Evolutionary conservation across 805 yeast genomes (phyloP).

Genomic region (Barnettozyma sp.): DNA sequence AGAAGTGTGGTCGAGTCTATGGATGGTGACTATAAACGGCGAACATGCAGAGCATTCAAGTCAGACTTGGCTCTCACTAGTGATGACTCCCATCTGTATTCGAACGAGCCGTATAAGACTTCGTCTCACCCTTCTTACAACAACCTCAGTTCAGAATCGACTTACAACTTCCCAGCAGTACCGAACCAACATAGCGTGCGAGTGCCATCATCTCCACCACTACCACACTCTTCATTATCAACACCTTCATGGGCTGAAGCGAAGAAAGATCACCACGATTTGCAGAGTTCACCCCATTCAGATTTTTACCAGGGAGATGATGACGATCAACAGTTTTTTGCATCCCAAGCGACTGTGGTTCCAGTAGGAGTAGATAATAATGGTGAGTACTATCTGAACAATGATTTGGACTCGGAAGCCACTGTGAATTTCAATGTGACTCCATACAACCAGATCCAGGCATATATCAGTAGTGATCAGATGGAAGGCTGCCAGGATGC

Average conservation of each 20-base stretch:
- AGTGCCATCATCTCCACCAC: slow-evolving; percentile 25
- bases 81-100: slow-evolving; percentile 12
- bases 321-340: no score
- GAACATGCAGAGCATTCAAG: slow-evolving; percentile 12
- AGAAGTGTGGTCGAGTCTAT: slow-evolving; percentile 16
- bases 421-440: slow-evolving; percentile 23
- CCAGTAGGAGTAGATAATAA: no score
- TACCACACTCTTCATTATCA: no score
- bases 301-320: slow-evolving; percentile 3
- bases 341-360: slow-evolving; percentile 22
- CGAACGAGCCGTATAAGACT: slow-evolving; percentile 7
- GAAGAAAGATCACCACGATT: background rate
- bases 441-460: slow-evolving; percentile 18
- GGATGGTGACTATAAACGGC: slow-evolving; percentile 14
- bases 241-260: no score
- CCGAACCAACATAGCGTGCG: background rate
- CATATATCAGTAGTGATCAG: slow-evolving; percentile 21
- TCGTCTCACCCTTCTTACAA: slow-evolving; percentile 17
- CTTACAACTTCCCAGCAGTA: slow-evolving; percentile 19
- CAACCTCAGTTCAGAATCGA: slow-evolving; percentile 19
- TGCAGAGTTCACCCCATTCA: slow-evolving; percentile 18
- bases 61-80: slow-evolving; percentile 20
- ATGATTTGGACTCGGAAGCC: slow-evolving; percentile 12
- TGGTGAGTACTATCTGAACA: slow-evolving; percentile 11
- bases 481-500: slow-evolving; percentile 14